Evolutionary conservation across 305 asterid species (phyloP).

Genomic region (Plantago lanceolata): DNA sequence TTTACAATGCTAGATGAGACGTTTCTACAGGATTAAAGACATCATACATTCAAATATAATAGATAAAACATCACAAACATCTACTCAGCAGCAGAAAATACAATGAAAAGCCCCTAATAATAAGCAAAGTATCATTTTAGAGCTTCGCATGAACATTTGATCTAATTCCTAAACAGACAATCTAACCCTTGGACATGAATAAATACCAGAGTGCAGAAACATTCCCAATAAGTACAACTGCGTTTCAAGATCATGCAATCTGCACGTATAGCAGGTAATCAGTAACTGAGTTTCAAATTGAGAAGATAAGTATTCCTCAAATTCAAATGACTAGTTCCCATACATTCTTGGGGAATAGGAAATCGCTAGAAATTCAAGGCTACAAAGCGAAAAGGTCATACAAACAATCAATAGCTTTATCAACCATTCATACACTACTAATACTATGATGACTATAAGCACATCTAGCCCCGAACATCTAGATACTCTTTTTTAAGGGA

Average conservation of each 20-base stretch:
- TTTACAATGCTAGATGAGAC: background rate
- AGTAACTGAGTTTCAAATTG: background rate
- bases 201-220: background rate
- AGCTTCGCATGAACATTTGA: background rate
- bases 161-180: background rate
- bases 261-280: background rate
- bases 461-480: constrained; percentile 4
- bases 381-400: background rate
- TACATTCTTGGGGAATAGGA: constrained; percentile 5
- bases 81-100: background rate
- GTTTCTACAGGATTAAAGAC: background rate
- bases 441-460: constrained; percentile 8
- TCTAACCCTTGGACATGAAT: background rate
- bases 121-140: background rate
- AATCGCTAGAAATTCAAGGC: constrained; percentile 11
- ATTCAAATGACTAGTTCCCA: constrained; percentile 3
- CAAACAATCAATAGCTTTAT: constrained; percentile 3
- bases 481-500: background rate
- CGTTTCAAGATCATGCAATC: background rate
- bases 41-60: no score
- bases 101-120: background rate
- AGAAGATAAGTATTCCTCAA: background rate
- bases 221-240: background rate
- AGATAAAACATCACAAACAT: background rate
- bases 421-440: constrained; percentile 7